Evolutionary conservation across 202 grass and related monocot species (phyloP).

Genomic region (Zoysia matrella): DNA sequence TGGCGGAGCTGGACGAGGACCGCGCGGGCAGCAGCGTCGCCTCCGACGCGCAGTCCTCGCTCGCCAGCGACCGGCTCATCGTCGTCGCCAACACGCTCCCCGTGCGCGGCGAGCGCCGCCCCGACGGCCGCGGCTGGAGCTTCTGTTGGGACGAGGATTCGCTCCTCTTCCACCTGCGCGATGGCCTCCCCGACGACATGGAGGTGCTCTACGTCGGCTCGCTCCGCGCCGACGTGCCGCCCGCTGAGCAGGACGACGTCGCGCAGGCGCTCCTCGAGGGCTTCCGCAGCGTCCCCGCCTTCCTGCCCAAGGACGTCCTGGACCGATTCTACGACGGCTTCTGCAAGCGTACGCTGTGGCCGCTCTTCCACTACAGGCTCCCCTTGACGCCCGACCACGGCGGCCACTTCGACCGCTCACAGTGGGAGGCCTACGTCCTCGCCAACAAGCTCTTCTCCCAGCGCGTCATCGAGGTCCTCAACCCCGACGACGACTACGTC

Average conservation of each 20-base stretch:
- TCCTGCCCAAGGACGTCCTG: conserved; percentile 63
- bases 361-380: conserved; percentile 84
- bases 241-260: conserved; percentile 68
- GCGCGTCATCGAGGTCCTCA: conserved; percentile 79
- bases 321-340: conserved; percentile 77
- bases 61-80: conserved; percentile 63
- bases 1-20: conserved; percentile 63
- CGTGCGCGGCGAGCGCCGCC: conserved; percentile 52
- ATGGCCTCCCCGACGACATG: conserved; percentile 79
- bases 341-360: conserved; percentile 79
- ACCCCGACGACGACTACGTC: conserved; percentile 79
- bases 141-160: conserved; percentile 79
- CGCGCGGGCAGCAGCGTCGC: conserved; percentile 49
- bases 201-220: conserved; percentile 85
- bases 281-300: conserved; percentile 73
- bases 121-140: conserved; percentile 59
- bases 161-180: conserved; percentile 74
- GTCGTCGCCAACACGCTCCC: conserved; percentile 70
- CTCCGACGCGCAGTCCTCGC: conserved; percentile 66
- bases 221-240: conserved; percentile 63
- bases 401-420: conserved; percentile 61
- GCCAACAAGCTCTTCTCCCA: conserved; percentile 78
- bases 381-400: conserved; percentile 52
- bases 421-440: conserved; percentile 71
- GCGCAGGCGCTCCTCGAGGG: conserved; percentile 68